Conservation (phyloP, 306 rosid genomes). For the Hippophae rhamnoides region DNA sequence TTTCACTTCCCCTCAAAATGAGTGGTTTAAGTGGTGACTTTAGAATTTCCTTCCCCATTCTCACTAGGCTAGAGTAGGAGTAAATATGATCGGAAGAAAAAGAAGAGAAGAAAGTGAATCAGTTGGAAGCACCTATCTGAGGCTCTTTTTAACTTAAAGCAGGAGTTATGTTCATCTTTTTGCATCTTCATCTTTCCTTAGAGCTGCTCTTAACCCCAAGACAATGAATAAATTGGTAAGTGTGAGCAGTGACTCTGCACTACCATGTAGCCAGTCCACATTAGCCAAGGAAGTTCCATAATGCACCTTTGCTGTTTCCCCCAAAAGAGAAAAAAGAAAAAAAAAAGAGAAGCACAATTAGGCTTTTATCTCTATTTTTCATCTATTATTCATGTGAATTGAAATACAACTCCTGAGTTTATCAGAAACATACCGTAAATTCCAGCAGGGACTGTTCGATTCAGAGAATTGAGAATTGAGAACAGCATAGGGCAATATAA, state of each 20-base stretch:
- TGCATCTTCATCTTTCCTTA: slow-evolving; percentile 36
- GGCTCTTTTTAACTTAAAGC: slow-evolving; percentile 27
- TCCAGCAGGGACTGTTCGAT: slow-evolving; percentile 80
- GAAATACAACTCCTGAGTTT: neutral
- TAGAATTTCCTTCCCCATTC: no score
- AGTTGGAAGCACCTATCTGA: slow-evolving; percentile 9
- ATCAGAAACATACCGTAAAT: slow-evolving; percentile 57
- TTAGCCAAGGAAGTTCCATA: slow-evolving; percentile 87
- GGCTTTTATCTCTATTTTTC: neutral
- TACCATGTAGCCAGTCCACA: slow-evolving; percentile 95
- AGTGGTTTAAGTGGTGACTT: no score
- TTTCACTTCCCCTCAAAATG: no score
- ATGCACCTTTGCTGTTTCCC: slow-evolving; percentile 66
- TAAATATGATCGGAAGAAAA: no score
- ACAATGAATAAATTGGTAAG: slow-evolving; percentile 79
- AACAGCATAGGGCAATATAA: slow-evolving; percentile 14
- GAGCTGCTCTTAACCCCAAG: slow-evolving; percentile 72
- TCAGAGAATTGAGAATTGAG: neutral
- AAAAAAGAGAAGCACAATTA: slow-evolving; percentile 14
- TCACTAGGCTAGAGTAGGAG: no score
- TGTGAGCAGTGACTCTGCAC: slow-evolving; percentile 83
- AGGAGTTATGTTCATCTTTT: slow-evolving; percentile 21
- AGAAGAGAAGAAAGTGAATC: neutral
- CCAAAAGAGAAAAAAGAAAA: neutral
- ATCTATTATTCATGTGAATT: neutral